Evolutionary conservation across 2,329 filamentous ascomycete species (phyloP), one percentile per base, ranked within the genome.

Genomic region (Nemania diffusa): DNA sequence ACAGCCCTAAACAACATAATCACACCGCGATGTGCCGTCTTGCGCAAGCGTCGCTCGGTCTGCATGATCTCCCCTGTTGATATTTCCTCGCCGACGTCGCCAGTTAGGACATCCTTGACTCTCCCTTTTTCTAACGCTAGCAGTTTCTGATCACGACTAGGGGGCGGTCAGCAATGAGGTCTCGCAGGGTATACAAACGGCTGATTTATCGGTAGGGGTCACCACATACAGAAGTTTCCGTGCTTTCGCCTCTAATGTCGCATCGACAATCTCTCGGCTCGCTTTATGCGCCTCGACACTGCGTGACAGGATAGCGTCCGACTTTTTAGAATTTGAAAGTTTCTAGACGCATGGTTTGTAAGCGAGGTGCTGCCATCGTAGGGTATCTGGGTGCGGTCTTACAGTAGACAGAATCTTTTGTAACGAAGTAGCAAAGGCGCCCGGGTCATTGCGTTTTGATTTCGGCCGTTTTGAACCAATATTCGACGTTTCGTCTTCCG

Each of bases 1-100:
- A 99, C 94, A 0, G 96, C 96, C 79, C 98, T 97, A 82, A 99
- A 99, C 65, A 99, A 84, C 84, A 95, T 97, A 26, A 98, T 91
- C 46, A 99, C 96, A 87, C 95, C 95, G 62, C 93, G 87, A 81
- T 97, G 93, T 51, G 94, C 94, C 56, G 92, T 93, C 83, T 97
- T 96, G 75, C 92, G 89, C 76, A 98, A 79, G 70, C 88, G 84
- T 81, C 90, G 91, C 84, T 98, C 95, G 74, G 90, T 87, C 76
- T 92, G 92, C 75, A 88, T 78, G 27, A 87, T 85, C 69, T 86
- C 82, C 17, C 81, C 81, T 27, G 86, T 86, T 22, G 86, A 87
- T 62, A 84, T 81, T 66, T 74, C 76, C 7, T 75, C 76, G 42
- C 76, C 79, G 7, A 74, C 81, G 9, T 90, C 82, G 4, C 87